Percentiles rank a stretch among this genome's conserved stretches.
phyloP scores from a whole-genome alignment of 805 yeast species.

The Candida nonsorbophila region DNA sequence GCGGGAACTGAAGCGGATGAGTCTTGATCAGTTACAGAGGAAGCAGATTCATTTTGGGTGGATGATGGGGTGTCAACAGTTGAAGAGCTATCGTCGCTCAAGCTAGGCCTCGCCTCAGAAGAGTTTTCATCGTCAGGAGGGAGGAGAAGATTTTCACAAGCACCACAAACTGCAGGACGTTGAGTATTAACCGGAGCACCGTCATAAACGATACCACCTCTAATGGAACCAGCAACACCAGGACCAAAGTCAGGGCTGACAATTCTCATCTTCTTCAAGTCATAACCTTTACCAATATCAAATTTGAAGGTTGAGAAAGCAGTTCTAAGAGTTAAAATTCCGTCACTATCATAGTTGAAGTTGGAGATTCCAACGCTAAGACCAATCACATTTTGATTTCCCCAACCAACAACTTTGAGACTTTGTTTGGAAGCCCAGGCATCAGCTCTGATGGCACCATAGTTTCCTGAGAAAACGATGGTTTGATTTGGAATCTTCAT shows the following conservation, averaged over 20 bases:
- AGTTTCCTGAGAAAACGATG: conserved; percentile 10
- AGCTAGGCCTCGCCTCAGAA: no score
- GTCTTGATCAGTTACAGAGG: no score
- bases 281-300: conserved; percentile 19
- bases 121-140: no score
- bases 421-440: conserved; percentile 14
- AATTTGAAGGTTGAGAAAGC: conserved; percentile 10
- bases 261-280: conserved; percentile 7
- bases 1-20: no score
- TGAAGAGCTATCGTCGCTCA: no score
- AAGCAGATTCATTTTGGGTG: no score
- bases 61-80: no score
- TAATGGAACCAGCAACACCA: conserved; percentile 13
- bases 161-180: conserved; percentile 15
- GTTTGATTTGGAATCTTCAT: conserved; percentile 11
- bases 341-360: conserved; percentile 7
- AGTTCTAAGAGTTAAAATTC: conserved; percentile 8
- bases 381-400: conserved; percentile 22
- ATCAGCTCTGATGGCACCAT: conserved; percentile 10
- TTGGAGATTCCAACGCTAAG: conserved; percentile 11
- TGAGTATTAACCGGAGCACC: conserved; percentile 15
- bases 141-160: conserved; percentile 14
- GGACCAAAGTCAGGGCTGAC: conserved; percentile 12
- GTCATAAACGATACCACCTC: conserved; percentile 13
- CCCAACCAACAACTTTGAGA: conserved; percentile 20